Evolutionary conservation across 2,329 filamentous ascomycete genomes (phyloP).

Genomic region (Scedosporium apiospermum): DNA sequence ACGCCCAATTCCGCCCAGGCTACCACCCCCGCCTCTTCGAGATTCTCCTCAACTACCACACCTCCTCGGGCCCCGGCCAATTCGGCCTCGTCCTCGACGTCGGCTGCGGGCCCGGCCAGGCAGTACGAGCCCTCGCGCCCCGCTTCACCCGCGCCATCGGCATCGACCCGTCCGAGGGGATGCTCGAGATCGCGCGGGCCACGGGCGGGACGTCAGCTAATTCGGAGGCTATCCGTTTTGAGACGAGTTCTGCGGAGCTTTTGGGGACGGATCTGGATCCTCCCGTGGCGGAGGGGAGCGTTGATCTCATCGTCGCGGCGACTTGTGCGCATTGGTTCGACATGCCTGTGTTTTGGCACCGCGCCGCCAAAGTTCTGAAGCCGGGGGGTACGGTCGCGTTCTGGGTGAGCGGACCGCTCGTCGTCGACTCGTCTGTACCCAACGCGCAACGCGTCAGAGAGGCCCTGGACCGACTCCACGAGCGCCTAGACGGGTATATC

Average conservation of each 20-base stretch:
- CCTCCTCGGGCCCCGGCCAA: conserved; percentile 28
- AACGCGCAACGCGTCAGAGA: conserved; percentile 31
- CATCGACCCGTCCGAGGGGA: conserved; percentile 40
- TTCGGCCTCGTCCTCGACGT: conserved; percentile 27
- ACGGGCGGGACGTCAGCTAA: conserved; percentile 17
- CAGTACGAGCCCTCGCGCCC: conserved; percentile 31
- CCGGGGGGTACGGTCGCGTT: conserved; percentile 46
- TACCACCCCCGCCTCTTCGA: conserved; percentile 38
- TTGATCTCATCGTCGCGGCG: conserved; percentile 38
- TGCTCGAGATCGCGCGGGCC: conserved; percentile 30
- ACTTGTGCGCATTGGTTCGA: conserved; percentile 51
- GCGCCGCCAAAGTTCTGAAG: conserved; percentile 34
- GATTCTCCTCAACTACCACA: conserved; percentile 36
- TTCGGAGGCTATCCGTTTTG: conserved; percentile 19
- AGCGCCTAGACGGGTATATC: conserved; percentile 26
- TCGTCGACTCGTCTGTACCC: conserved; percentile 21
- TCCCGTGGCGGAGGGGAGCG: conserved; percentile 20
- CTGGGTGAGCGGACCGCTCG: conserved; percentile 28
- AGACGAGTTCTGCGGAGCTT: conserved; percentile 32
- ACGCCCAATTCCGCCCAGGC: conserved; percentile 29
- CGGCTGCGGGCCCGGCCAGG: conserved; percentile 47
- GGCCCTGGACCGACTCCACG: conserved; percentile 26
- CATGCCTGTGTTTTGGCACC: conserved; percentile 37
- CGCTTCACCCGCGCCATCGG: conserved; percentile 39
- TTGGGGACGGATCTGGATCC: conserved; percentile 23